phyloP scores from a whole-genome alignment of 768 basidiomycete genomes.

The Pulveroboletus ravenelii region DNA sequence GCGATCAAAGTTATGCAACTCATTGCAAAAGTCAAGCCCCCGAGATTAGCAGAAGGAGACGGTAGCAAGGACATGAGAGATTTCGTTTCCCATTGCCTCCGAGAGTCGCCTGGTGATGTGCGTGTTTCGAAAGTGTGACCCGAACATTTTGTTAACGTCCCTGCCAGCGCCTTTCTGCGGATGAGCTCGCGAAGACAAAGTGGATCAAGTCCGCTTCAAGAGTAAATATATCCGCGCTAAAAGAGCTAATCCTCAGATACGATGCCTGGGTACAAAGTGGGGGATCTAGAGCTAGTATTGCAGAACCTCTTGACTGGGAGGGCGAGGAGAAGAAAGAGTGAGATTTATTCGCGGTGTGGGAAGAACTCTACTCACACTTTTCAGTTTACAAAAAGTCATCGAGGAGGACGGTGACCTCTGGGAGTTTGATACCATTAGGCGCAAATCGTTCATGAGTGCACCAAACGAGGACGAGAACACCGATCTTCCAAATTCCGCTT shows the following conservation, averaged over 20 bases:
- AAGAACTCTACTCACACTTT: conserved; percentile 6
- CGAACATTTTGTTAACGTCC: conserved; percentile 4
- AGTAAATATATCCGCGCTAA: conserved; percentile 59
- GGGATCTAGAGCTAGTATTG: conserved; percentile 74
- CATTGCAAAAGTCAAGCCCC: conserved; percentile 81
- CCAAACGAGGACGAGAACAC: conserved; percentile 24
- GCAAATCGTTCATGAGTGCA: conserved; percentile 30
- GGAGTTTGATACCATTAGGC: conserved; percentile 75
- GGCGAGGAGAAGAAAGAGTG: conserved; percentile 58
- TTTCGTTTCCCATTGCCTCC: conserved; percentile 78
- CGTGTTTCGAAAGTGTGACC: conserved; percentile 17
- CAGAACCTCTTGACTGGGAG: conserved; percentile 68
- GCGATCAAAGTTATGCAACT: conserved; percentile 84
- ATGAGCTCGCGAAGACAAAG: conserved; percentile 80
- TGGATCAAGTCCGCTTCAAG: conserved; percentile 84
- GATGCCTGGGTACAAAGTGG: conserved; percentile 65
- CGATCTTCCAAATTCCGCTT: conserved; percentile 12
- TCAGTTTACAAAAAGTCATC: conserved; percentile 18
- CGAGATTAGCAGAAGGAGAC: conserved; percentile 69
- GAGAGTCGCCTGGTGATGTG: conserved; percentile 77
- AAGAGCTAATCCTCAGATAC: conserved; percentile 77
- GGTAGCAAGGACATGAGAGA: conserved; percentile 85
- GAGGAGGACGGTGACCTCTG: conserved; percentile 44
- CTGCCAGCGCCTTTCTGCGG: conserved; percentile 75
- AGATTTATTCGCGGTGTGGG: neutral